These are phyloP conservation scores for Oryza glaberrima DNA, from an alignment of 176 grass and related monocot species.

Conservation along the genomic window DNA sequence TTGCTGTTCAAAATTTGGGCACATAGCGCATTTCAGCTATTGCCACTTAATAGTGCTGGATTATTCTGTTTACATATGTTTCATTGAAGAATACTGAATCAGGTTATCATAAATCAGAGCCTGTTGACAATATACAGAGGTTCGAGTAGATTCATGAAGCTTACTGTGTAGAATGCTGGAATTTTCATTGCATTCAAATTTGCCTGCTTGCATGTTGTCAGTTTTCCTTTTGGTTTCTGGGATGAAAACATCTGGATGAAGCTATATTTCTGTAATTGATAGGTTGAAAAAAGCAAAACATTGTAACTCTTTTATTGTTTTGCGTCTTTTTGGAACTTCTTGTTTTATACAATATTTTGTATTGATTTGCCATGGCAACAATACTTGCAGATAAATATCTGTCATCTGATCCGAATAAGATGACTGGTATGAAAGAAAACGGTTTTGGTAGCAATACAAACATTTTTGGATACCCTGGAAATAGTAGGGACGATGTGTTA, in stretches of 20 bases:
- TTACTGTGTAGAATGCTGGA: no score
- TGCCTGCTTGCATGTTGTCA: constrained; percentile 40
- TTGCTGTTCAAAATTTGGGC: not conserved
- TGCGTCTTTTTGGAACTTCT: not conserved
- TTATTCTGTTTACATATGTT: constrained; percentile 18
- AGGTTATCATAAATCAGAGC: no score
- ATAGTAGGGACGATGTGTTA: constrained; percentile 56
- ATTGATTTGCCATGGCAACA: constrained; percentile 36
- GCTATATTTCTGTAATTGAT: constrained; percentile 13
- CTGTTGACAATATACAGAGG: no score
- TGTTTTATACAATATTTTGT: constrained; percentile 13
- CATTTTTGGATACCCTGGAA: constrained; percentile 57
- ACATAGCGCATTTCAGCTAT: constrained; percentile 22
- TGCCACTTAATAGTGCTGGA: not conserved
- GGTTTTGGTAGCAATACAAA: constrained; percentile 56
- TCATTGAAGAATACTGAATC: no score
- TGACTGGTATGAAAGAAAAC: constrained; percentile 66
- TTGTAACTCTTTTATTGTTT: not conserved
- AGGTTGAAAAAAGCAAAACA: not conserved
- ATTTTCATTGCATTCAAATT: not conserved
- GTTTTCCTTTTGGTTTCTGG: constrained; percentile 44
- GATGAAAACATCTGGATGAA: not conserved
- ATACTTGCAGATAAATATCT: constrained; percentile 87
- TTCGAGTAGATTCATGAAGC: no score
- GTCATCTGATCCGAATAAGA: constrained; percentile 66